A percentile compares a stretch with the other conserved stretches of the same genome.
Evolutionary conservation across 2,329 filamentous ascomycete species (phyloP).

Genomic region (Xylariaceae sp.): DNA sequence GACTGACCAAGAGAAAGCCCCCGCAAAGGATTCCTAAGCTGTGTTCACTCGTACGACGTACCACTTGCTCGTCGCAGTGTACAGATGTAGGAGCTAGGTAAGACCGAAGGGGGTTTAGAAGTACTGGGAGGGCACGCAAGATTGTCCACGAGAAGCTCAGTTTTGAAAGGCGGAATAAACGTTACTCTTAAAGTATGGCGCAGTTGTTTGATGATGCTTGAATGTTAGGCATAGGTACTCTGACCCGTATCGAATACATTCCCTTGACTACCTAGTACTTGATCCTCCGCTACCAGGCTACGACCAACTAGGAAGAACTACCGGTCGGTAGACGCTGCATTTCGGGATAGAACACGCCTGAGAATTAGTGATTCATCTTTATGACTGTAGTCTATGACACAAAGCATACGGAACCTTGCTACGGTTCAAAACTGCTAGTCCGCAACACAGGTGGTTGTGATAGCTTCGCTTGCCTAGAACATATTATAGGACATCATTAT

Average conservation of each 20-base stretch:
- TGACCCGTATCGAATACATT: too few species aligned
- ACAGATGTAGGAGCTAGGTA: neutral
- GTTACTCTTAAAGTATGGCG: neutral
- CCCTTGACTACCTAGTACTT: too few species aligned
- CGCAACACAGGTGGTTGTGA: neutral
- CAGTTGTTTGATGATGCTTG: neutral
- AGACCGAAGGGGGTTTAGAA: neutral
- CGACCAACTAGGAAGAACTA: too few species aligned
- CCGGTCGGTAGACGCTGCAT: too few species aligned
- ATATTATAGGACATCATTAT: neutral
- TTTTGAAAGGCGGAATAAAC: neutral
- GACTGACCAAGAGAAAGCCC: slow-evolving; percentile 20
- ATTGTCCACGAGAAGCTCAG: neutral
- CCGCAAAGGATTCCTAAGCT: slow-evolving; percentile 26
- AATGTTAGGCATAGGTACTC: neutral
- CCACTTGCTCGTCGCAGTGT: neutral
- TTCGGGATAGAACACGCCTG: too few species aligned
- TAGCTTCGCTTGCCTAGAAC: neutral
- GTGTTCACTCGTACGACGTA: neutral
- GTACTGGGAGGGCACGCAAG: neutral
- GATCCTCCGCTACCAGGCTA: too few species aligned
- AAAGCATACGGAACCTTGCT: neutral
- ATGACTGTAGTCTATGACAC: neutral
- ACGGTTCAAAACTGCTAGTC: neutral
- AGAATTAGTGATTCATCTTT: neutral